Evolutionary conservation across 1,284 basidiomycete species (phyloP).

Genomic region (Ustilago crameri): DNA sequence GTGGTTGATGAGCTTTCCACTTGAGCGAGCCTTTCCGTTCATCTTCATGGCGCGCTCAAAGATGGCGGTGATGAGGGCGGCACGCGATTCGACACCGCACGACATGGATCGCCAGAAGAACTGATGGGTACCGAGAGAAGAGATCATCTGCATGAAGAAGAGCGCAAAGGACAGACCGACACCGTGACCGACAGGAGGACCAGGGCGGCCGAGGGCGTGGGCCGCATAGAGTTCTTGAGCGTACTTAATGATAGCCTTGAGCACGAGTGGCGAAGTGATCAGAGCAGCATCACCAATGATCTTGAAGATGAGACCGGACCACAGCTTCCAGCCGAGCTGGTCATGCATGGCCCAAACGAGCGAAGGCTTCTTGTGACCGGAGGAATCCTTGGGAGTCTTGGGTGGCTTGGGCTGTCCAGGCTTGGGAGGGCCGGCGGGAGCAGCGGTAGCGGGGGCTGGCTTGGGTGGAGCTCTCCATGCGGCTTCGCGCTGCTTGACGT

Average conservation of each 20-base stretch:
- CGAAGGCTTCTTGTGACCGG: constrained; percentile 71
- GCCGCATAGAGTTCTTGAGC: constrained; percentile 46
- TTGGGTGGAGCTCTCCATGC: constrained; percentile 56
- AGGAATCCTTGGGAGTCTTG: constrained; percentile 35
- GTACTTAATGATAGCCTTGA: constrained; percentile 60
- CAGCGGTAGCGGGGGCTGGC: constrained; percentile 12
- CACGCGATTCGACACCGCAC: constrained; percentile 77
- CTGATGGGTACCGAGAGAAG: constrained; percentile 80
- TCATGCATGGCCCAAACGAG: constrained; percentile 82
- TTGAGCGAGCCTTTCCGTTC: constrained; percentile 82
- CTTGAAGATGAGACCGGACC: constrained; percentile 80
- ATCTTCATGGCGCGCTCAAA: constrained; percentile 83
- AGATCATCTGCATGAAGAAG: constrained; percentile 76
- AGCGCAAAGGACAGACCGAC: constrained; percentile 70
- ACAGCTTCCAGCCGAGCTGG: constrained; percentile 83
- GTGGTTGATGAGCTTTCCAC: constrained; percentile 87
- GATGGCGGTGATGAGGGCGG: constrained; percentile 87
- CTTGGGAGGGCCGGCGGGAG: constrained; percentile 25
- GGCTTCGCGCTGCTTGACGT: constrained; percentile 49
- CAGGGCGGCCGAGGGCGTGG: constrained; percentile 17
- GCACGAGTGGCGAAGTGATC: constrained; percentile 61
- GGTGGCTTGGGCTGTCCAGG: constrained; percentile 19
- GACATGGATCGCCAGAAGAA: constrained; percentile 76
- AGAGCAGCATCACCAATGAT: constrained; percentile 60
- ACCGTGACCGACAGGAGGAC: constrained; percentile 52